Percentiles rank a stretch among this genome's conserved stretches.
Conservation (phyloP, 352 stramenopile genomes). For the Globisporangium okanoganense region DNA sequence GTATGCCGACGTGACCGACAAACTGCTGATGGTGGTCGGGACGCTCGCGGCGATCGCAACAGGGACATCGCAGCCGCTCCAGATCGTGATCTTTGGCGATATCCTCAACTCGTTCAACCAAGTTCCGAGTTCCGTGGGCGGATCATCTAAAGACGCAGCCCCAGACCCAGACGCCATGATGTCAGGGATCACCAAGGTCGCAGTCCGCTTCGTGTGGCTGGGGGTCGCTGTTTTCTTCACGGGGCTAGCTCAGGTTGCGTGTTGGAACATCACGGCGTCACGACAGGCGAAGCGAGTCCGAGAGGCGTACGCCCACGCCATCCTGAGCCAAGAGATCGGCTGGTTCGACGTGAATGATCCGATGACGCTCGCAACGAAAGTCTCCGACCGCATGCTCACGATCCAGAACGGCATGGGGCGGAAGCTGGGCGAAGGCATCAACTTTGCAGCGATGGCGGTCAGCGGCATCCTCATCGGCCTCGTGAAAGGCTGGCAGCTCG, state of each 20-base stretch:
- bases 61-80: constrained; percentile 1
- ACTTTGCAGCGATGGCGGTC: constrained; percentile 18
- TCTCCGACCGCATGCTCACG: constrained; percentile 27
- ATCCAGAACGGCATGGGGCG: constrained; percentile 44
- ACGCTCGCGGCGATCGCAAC: not conserved
- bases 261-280: constrained; percentile 1
- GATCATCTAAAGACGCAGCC: not conserved
- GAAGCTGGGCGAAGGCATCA: constrained; percentile 44
- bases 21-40: constrained; percentile 1
- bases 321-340: constrained; percentile 60
- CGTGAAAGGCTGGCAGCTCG: constrained; percentile 1
- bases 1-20: constrained; percentile 3
- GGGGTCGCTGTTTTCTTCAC: constrained; percentile 3
- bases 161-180: constrained; percentile 2
- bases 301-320: constrained; percentile 45
- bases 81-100: constrained; percentile 2
- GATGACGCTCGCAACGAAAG: constrained; percentile 37
- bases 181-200: not conserved
- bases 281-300: constrained; percentile 39
- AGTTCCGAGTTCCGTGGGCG: not conserved
- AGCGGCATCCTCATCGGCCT: constrained; percentile 2
- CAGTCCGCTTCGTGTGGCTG: not conserved
- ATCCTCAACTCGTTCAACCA: constrained; percentile 8
- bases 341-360: constrained; percentile 71
- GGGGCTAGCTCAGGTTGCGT: not conserved